Conservation (phyloP, 164 flowering plant genomes). For the Berberis vulgaris region DNA sequence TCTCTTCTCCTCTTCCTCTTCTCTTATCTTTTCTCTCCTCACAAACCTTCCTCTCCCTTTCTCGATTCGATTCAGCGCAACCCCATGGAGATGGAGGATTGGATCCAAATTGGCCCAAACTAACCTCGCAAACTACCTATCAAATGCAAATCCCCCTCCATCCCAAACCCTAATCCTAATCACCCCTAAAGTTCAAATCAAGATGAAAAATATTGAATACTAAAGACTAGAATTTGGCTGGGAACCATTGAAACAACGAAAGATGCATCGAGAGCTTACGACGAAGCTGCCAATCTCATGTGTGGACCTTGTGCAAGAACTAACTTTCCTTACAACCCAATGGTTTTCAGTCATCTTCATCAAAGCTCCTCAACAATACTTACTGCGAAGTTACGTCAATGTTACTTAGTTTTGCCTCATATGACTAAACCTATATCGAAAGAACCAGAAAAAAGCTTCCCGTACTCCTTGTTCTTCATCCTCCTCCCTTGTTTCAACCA, state of each 20-base stretch:
- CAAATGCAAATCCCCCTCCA: too few species aligned
- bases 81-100: too few species aligned
- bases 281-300: conserved; percentile 87
- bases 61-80: too few species aligned
- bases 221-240: conserved; percentile 77
- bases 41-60: too few species aligned
- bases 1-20: too few species aligned
- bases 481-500: neutral
- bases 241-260: conserved; percentile 92
- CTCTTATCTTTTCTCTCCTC: too few species aligned
- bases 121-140: too few species aligned
- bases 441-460: conserved; percentile 17
- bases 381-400: conserved; percentile 64
- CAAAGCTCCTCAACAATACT: conserved; percentile 67
- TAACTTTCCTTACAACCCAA: conserved; percentile 70
- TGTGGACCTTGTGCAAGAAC: conserved; percentile 83
- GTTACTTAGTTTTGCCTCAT: conserved; percentile 77
- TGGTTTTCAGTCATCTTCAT: conserved; percentile 36
- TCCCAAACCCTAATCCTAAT: too few species aligned
- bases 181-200: too few species aligned
- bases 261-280: conserved; percentile 83
- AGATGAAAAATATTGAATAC: too few species aligned
- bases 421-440: conserved; percentile 26
- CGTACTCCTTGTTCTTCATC: too few species aligned
- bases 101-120: too few species aligned